These are phyloP conservation scores for Macrolepiota albuminosa DNA, from an alignment of 768 basidiomycete genomes.

Conservation along the genomic window DNA sequence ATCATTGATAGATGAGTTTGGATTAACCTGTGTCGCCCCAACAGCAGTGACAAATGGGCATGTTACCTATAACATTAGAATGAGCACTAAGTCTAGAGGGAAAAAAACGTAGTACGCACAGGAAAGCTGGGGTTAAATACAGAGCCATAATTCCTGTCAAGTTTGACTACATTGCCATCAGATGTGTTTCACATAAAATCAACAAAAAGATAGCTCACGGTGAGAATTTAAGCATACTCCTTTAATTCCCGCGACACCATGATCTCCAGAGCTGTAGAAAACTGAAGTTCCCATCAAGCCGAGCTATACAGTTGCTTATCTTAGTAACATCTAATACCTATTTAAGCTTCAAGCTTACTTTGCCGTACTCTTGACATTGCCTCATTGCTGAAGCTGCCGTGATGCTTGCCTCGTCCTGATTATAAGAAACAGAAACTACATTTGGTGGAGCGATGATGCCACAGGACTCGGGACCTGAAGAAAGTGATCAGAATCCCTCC, in stretches of 20 bases:
- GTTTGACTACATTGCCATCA: conserved; percentile 15
- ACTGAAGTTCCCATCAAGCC: conserved; percentile 58
- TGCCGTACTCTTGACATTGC: conserved; percentile 47
- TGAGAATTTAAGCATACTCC: conserved; percentile 37
- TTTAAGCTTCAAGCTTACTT: conserved; percentile 14
- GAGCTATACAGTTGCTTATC: conserved; percentile 25
- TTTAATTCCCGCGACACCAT: conserved; percentile 14
- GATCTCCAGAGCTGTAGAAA: conserved; percentile 55
- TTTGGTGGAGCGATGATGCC: conserved; percentile 36
- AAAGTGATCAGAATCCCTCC: background rate
- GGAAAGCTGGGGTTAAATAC: conserved; percentile 24
- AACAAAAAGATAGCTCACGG: conserved; percentile 21
- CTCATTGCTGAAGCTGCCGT: conserved; percentile 34
- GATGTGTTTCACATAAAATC: background rate
- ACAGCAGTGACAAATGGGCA: conserved; percentile 50
- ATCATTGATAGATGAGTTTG: conserved; percentile 36
- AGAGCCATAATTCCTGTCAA: conserved; percentile 15
- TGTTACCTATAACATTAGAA: conserved; percentile 22
- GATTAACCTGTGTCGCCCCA: conserved; percentile 45
- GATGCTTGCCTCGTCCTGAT: conserved; percentile 38
- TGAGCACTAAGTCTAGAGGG: background rate
- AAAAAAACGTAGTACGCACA: conserved; percentile 6
- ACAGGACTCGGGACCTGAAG: conserved; percentile 29
- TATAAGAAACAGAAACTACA: conserved; percentile 39
- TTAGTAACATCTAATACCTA: background rate